Base-by-base conservation (phyloP, 2,329 filamentous ascomycete species). In the Zymoseptoria pseudotritici region DNA sequence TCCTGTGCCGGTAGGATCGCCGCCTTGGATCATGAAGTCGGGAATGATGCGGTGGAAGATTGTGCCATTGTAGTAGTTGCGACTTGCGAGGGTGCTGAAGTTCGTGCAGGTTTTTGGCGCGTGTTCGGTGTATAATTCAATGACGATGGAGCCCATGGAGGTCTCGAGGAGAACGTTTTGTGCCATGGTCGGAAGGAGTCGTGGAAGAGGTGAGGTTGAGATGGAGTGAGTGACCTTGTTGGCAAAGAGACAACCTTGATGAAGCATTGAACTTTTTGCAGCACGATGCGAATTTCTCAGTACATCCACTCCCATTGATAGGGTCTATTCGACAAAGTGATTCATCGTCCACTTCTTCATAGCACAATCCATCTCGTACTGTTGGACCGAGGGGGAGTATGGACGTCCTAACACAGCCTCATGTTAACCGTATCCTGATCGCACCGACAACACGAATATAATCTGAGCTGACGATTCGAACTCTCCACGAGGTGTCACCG, bases 11-110 rank as follows among this genome's bases (percentile, higher is more conserved):
- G 93, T 96, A 1, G 93, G 93, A 75, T 99, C 94, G 61, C 93
- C 71, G 52, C 71, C 57, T 78, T 97, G 93, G 60, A 96, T 82
- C 93, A 99, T 97, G 80, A 99, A 99, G 76, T 90, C 86, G 56
- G 90, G 86, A 71, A 99, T 97, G 69, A 97, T 87, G 74, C 94
- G 91, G 59, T 97, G 94, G 82, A 97, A 93, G 71, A 92, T 78
- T 61, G 89, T 85, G 72, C 78, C 80, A 78, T 94, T 85, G 83
- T 96, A 99, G 83, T 97, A 97, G 67, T 90, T 90, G 67, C 91
- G 83, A 63, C 83, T 79, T 20, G 86, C 85, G 56, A 97, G 89
- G 4, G 88, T 89, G 24, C 82, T 74, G 78, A 97, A 97, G 82
- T 97, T 74, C 51, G 72, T 65, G 66, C 71, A 74, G 9, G 72